Conservation (phyloP, 305 asterid species). For the Fraxinus xanthoxyloides region DNA sequence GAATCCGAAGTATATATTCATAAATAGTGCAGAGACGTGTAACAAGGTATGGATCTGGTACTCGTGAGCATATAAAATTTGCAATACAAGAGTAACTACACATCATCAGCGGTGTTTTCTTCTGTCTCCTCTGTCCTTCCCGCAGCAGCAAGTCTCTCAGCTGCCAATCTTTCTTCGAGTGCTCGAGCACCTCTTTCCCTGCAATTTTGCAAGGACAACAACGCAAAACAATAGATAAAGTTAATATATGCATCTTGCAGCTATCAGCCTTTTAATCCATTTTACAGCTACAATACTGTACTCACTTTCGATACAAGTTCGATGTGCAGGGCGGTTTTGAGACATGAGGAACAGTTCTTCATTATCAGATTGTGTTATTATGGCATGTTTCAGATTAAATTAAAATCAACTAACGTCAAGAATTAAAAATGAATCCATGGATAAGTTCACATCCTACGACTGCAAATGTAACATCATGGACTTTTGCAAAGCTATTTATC, state of each 20-base stretch:
- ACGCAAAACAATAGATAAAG: neutral
- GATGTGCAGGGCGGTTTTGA: neutral
- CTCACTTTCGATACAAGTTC: neutral
- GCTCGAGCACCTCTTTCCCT: conserved; percentile 97
- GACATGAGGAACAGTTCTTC: neutral
- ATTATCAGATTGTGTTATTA: neutral
- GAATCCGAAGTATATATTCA: conserved; percentile 24
- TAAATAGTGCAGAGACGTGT: conserved; percentile 22
- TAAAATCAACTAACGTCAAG: neutral
- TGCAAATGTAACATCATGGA: neutral
- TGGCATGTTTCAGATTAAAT: neutral
- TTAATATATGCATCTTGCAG: neutral
- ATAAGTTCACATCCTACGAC: neutral
- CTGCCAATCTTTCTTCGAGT: conserved; percentile 81
- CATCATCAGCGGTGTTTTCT: conserved; percentile 56
- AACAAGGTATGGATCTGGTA: conserved; percentile 18
- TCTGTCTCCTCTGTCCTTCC: conserved; percentile 50
- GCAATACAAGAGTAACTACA: conserved; percentile 34
- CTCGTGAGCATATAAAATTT: conserved; percentile 18
- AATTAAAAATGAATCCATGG: neutral
- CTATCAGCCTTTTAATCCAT: neutral
- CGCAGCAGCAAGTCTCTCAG: conserved; percentile 60
- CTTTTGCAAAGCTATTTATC: neutral
- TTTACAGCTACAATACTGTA: neutral
- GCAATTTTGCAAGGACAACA: conserved; percentile 23